Evolutionary conservation across 2,329 filamentous ascomycete species (phyloP).

Genomic region (Diaporthe batatas): DNA sequence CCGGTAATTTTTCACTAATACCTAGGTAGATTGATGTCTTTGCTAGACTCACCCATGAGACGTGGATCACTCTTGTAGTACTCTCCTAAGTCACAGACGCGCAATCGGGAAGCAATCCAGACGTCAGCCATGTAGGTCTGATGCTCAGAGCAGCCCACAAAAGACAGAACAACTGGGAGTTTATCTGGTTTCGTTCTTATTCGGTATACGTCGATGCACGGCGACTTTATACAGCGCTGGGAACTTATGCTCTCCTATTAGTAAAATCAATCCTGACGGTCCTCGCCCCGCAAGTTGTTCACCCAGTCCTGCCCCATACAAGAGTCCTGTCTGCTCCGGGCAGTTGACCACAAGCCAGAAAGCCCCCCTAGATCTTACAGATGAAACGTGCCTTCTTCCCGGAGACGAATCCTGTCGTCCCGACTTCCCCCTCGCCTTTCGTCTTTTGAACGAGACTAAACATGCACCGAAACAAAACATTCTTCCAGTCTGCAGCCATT

Average conservation of each 20-base stretch:
- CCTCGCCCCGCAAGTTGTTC: constrained; percentile 15
- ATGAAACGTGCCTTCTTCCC: not conserved
- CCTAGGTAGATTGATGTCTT: too few species aligned
- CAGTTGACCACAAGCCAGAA: constrained; percentile 29
- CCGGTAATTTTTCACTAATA: too few species aligned
- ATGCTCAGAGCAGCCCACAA: too few species aligned
- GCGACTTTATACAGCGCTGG: too few species aligned
- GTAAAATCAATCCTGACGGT: constrained; percentile 7
- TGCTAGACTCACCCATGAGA: too few species aligned
- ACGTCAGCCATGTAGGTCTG: too few species aligned
- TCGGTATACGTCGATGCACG: too few species aligned
- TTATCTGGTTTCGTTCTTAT: too few species aligned
- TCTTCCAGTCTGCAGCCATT: constrained; percentile 11
- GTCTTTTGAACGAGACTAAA: constrained; percentile 21
- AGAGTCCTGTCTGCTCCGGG: constrained; percentile 19
- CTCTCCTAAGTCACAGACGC: too few species aligned
- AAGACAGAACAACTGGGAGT: not conserved
- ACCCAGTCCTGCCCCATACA: not conserved
- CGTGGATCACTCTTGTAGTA: too few species aligned
- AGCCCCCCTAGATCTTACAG: constrained; percentile 7
- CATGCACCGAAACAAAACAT: not conserved
- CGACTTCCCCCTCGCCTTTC: not conserved
- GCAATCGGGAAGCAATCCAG: too few species aligned
- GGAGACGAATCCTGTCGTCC: constrained; percentile 6
- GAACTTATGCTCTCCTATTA: constrained; percentile 7